phyloP scores from a whole-genome alignment of 1,284 basidiomycete genomes.

The Heterobasidion parviporum region DNA sequence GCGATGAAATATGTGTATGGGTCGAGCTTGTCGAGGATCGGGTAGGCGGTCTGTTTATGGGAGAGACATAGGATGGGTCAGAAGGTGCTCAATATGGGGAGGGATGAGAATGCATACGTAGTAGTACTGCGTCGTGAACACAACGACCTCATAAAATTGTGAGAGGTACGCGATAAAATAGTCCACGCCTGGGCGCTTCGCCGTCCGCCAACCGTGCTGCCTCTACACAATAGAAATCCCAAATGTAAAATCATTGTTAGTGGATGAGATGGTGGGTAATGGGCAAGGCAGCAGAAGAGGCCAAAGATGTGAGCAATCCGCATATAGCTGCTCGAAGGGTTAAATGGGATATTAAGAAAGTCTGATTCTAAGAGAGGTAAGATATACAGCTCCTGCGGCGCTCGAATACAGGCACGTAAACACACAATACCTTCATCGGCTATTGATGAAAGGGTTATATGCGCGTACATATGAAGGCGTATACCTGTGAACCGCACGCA shows the following conservation, averaged over 20 bases:
- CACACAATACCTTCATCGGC: too few relatives aligned
- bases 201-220: slow-evolving; percentile 83
- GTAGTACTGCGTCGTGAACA: slow-evolving; percentile 88
- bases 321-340: too few relatives aligned
- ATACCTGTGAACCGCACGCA: too few relatives aligned
- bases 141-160: slow-evolving; percentile 96
- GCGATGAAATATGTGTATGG: slow-evolving; percentile 86
- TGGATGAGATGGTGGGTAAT: neutral
- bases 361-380: too few relatives aligned
- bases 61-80: neutral
- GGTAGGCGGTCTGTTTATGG: slow-evolving; percentile 64
- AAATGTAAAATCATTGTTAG: neutral
- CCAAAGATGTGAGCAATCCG: too few relatives aligned
- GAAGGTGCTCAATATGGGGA: neutral
- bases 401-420: too few relatives aligned
- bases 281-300: too few relatives aligned
- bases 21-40: slow-evolving; percentile 93
- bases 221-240: slow-evolving; percentile 38
- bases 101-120: slow-evolving; percentile 54
- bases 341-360: too few relatives aligned
- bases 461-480: too few relatives aligned
- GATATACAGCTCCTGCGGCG: too few relatives aligned
- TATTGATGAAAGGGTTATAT: too few relatives aligned
- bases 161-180: slow-evolving; percentile 96
- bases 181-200: slow-evolving; percentile 93